Conservation (phyloP, 2,329 filamentous ascomycete species). For the Hymenoscyphus occultus region DNA sequence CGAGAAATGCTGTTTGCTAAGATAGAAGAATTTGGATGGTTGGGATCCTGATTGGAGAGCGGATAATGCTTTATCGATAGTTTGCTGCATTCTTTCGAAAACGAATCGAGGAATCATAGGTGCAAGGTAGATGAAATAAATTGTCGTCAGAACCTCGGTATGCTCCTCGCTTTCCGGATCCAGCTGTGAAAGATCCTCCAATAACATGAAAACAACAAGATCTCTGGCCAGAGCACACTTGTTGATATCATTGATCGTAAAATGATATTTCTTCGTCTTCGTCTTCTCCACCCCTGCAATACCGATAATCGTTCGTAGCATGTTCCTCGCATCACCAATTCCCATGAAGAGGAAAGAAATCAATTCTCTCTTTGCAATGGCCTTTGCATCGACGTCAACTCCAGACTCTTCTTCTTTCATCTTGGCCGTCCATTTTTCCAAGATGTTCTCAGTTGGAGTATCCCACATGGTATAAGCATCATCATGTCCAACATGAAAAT, state of each 20-base stretch:
- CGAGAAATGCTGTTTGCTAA: slow-evolving; percentile 14
- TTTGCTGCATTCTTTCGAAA: slow-evolving; percentile 16
- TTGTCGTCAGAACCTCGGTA: slow-evolving; percentile 13
- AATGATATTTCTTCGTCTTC: slow-evolving; percentile 15
- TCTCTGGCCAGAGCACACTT: slow-evolving; percentile 16
- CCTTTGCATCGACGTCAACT: not conserved
- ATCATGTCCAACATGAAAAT: slow-evolving; percentile 11
- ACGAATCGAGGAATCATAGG: slow-evolving; percentile 18
- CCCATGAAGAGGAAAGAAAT: slow-evolving; percentile 20
- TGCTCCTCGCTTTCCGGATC: slow-evolving; percentile 10
- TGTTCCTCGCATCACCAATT: slow-evolving; percentile 18
- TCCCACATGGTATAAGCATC: slow-evolving; percentile 1
- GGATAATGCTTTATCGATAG: slow-evolving; percentile 10
- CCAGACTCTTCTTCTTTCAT: not conserved
- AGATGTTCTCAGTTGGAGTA: not conserved
- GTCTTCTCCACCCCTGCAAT: slow-evolving; percentile 9
- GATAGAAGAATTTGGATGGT: slow-evolving; percentile 15
- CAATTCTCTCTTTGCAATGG: not conserved
- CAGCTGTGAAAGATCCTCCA: slow-evolving; percentile 13
- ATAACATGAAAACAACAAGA: slow-evolving; percentile 18
- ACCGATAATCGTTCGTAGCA: slow-evolving; percentile 12
- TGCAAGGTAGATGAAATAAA: slow-evolving; percentile 18
- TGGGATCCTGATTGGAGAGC: slow-evolving; percentile 9
- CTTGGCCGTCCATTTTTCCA: not conserved
- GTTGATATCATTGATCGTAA: slow-evolving; percentile 19